A percentile compares a stretch with the other conserved stretches of the same genome.
Evolutionary conservation across 768 basidiomycete species (phyloP).

Genomic region (Leccinum rimulosum): DNA sequence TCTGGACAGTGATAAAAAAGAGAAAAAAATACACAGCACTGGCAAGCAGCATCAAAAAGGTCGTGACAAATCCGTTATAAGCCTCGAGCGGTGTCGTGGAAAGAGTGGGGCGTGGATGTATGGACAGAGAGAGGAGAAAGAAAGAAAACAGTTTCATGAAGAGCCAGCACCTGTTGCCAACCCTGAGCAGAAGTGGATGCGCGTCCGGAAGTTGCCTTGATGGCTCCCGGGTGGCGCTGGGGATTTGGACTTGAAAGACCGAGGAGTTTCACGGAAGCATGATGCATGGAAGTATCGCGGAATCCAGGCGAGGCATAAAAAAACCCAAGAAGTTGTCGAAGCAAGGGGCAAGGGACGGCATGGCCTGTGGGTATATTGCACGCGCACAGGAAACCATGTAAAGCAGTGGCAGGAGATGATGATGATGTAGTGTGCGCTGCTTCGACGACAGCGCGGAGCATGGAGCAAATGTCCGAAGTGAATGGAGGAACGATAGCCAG

Average conservation of each 20-base stretch:
- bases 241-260: constrained; percentile 9
- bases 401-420: constrained; percentile 7
- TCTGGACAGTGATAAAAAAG: constrained; percentile 26
- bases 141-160: constrained; percentile 9
- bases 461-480: constrained; percentile 25
- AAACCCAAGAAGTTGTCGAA: constrained; percentile 11
- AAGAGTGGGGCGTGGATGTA: not conserved
- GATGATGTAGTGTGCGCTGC: constrained; percentile 10
- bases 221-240: constrained; percentile 1
- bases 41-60: not conserved
- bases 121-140: not conserved
- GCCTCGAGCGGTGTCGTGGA: not conserved
- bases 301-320: constrained; percentile 21
- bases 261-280: constrained; percentile 26
- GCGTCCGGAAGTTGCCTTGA: constrained; percentile 19
- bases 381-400: constrained; percentile 12
- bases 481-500: constrained; percentile 21
- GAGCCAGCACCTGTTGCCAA: constrained; percentile 1
- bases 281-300: constrained; percentile 18
- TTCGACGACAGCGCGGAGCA: constrained; percentile 16
- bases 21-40: constrained; percentile 21
- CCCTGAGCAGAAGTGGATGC: constrained; percentile 1
- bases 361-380: constrained; percentile 23
- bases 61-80: constrained; percentile 27
- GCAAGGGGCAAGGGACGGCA: constrained; percentile 15